These are phyloP conservation scores for Ceratobasidium sp. DNA, from an alignment of 1,284 basidiomycete genomes.

Conservation along the genomic window DNA sequence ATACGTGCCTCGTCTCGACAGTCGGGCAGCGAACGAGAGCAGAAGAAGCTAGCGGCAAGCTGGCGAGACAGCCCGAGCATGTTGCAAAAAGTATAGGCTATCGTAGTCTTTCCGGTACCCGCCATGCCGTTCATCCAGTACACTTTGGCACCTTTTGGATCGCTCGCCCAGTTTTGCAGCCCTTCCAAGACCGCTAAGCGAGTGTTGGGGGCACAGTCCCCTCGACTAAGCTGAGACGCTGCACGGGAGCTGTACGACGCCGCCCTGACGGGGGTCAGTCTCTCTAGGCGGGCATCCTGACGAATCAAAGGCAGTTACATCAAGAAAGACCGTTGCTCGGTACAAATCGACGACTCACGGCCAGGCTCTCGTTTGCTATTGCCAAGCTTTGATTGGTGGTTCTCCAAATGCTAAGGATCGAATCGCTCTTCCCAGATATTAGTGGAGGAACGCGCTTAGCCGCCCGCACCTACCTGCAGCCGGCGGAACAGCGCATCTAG, in stretches of 20 bases:
- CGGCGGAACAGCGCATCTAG: neutral
- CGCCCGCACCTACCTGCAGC: neutral
- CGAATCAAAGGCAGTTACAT: no score
- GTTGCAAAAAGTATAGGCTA: constrained; percentile 10
- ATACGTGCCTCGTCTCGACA: constrained; percentile 14
- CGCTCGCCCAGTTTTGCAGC: neutral
- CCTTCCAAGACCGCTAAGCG: neutral
- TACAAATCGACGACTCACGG: no score
- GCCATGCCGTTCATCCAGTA: constrained; percentile 26
- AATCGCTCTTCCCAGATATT: neutral
- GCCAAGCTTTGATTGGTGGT: neutral
- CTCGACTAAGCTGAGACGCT: neutral
- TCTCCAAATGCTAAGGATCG: neutral
- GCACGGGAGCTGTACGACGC: no score
- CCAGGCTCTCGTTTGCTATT: neutral
- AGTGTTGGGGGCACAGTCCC: constrained; percentile 3
- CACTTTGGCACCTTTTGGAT: neutral
- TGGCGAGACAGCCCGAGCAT: neutral
- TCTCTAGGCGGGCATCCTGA: no score
- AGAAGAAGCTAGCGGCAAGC: constrained; percentile 32
- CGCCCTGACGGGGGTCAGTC: no score
- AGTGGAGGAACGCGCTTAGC: no score
- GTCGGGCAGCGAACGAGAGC: constrained; percentile 9
- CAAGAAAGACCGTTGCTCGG: neutral
- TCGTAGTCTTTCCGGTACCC: constrained; percentile 9